Percentiles rank a stretch among this genome's conserved stretches.
Evolutionary conservation across 2,329 filamentous ascomycete species (phyloP).

Genomic region (Fusarium odoratissimum): DNA sequence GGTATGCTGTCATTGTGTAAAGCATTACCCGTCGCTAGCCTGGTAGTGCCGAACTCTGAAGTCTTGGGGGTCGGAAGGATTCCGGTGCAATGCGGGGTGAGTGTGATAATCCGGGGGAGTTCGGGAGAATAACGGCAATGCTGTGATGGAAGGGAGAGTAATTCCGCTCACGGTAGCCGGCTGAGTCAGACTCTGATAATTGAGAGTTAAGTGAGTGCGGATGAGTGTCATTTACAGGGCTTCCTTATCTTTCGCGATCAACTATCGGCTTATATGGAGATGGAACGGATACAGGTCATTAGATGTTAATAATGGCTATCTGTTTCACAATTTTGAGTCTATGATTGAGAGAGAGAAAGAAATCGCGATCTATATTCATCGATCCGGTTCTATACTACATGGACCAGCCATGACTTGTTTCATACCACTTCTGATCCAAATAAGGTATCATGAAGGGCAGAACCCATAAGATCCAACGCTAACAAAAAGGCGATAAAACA

Average conservation of each 20-base stretch:
- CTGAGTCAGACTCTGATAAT: background rate
- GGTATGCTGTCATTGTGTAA: background rate
- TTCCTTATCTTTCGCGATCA: background rate
- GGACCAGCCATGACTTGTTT: background rate
- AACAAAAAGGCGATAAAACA: background rate
- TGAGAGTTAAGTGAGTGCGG: too few relatives aligned
- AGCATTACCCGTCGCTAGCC: conserved; percentile 27
- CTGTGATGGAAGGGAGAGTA: background rate
- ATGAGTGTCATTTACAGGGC: background rate
- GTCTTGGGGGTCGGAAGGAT: conserved; percentile 6
- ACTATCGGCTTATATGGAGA: background rate
- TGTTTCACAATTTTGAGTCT: background rate
- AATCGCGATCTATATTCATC: too few relatives aligned
- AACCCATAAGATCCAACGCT: background rate
- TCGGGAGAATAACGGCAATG: background rate
- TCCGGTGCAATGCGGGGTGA: conserved; percentile 29
- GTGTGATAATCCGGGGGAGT: background rate
- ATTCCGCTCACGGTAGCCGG: background rate
- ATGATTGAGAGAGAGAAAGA: too few relatives aligned
- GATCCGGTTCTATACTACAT: too few relatives aligned
- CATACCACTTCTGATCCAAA: background rate
- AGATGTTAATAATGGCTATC: fast-evolving
- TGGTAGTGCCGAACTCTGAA: conserved; percentile 26
- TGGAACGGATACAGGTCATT: fast-evolving
- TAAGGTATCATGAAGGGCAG: background rate